Percentiles rank a stretch among this genome's conserved stretches.
phyloP scores from a whole-genome alignment of 805 yeast genomes.

The Teunomyces tritomae region DNA sequence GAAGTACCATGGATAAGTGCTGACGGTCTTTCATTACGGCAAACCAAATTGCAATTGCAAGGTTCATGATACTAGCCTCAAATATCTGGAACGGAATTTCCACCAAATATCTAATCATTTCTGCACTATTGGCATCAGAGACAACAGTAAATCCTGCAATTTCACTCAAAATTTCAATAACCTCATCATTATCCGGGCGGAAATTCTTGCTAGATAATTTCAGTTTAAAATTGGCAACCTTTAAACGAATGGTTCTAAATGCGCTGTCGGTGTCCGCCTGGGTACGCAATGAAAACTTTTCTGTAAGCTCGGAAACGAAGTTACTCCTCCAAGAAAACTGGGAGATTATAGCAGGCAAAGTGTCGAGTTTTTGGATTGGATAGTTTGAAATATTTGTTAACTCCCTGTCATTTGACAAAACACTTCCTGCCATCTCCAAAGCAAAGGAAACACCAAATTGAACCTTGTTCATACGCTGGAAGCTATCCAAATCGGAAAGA shows the following conservation, averaged over 20 bases:
- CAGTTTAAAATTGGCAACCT: slow-evolving; percentile 17
- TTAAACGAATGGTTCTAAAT: slow-evolving; percentile 25
- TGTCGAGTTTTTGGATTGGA: slow-evolving; percentile 43
- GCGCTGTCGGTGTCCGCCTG: slow-evolving; percentile 26
- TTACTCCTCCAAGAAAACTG: slow-evolving; percentile 71
- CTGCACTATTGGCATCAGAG: slow-evolving; percentile 41
- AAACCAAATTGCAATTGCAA: slow-evolving; percentile 78
- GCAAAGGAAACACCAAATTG: slow-evolving; percentile 90
- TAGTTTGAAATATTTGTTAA: slow-evolving; percentile 46
- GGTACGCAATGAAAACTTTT: slow-evolving; percentile 26
- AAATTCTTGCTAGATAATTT: slow-evolving; percentile 5
- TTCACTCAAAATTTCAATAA: slow-evolving; percentile 45
- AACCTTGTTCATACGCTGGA: slow-evolving; percentile 27
- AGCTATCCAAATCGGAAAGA: slow-evolving; percentile 41
- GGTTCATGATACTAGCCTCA: slow-evolving; percentile 54
- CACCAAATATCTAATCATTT: slow-evolving; percentile 50
- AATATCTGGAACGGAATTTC: slow-evolving; percentile 70
- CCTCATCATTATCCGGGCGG: slow-evolving; percentile 20
- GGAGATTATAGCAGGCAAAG: slow-evolving; percentile 70
- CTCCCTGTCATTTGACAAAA: slow-evolving; percentile 67
- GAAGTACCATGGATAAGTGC: slow-evolving; percentile 52
- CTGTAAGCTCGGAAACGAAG: slow-evolving; percentile 33
- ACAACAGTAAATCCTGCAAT: slow-evolving; percentile 37
- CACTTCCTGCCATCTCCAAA: slow-evolving; percentile 76
- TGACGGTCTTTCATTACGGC: slow-evolving; percentile 69